Base-by-base conservation (phyloP, 495 filamentous ascomycete species). In the Penicillium diatomitis region DNA sequence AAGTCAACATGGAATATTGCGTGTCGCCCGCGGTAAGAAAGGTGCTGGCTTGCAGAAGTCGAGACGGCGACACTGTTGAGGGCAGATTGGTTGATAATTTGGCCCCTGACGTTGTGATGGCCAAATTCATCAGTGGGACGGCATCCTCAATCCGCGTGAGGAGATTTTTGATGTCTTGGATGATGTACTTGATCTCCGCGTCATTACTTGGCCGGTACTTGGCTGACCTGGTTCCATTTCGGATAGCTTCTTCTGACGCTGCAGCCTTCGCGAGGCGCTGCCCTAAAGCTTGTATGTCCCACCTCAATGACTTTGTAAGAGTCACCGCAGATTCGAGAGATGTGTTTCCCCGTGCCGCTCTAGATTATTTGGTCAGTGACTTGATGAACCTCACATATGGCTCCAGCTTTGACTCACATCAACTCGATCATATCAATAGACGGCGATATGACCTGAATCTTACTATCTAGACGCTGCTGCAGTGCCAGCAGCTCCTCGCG, bases 351-450 rank as follows among this genome's bases (percentile, higher is more conserved):
- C 94, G 81, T 4, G 89, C 88, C 53, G 90, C 88, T 54, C 86
- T 90, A 46, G 38, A 38, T 9, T 3, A 20, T 6, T 0, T 5
- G 8, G 41, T 44, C 41, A 7, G 7, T 36, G 44, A 28, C 54
- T 6, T 60, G 55, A 32, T 46, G 28, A 2, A 20, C 2, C 20
- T 20, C 20, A 0, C 20, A 20, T 20, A 20, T 20, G 20, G 2
- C 20, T 20, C 20, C 2, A 20, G 20, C 20, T 20, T 20, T 20
- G 32, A 69, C 75, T 61, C 67, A 90, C 84, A 92, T 94, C 53
- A 96, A 73, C 62, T 95, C 89, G 47, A 96, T 92, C 75, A 95
- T 80, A 58, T 96, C 88, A 58, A 96, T 94, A 2, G 90, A 85
- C 4, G 90, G 90, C 27, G 88, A 88, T 37, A 96, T 84, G 47